phyloP scores from a whole-genome alignment of 129 eudicot genomes.

The Centella asiatica region DNA sequence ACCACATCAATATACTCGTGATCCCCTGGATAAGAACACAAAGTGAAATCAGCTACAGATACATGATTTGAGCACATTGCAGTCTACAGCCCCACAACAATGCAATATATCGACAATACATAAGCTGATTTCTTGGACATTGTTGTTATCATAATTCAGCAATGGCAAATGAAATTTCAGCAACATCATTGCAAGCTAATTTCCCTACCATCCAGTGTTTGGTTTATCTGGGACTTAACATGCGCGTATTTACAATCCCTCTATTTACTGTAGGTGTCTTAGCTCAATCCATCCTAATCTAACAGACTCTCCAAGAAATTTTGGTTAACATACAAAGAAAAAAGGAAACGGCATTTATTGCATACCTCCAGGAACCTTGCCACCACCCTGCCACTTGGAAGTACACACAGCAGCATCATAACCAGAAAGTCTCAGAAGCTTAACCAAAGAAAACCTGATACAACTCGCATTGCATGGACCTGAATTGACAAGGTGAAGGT shows the following conservation, averaged over 20 bases:
- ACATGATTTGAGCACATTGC: neutral
- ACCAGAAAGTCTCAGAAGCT: slow-evolving; percentile 67
- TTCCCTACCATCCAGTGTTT: too few relatives aligned
- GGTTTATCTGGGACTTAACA: too few relatives aligned
- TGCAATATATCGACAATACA: too few relatives aligned
- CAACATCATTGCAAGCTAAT: too few relatives aligned
- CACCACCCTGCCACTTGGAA: slow-evolving; percentile 69
- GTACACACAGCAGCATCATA: slow-evolving; percentile 89
- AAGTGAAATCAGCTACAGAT: neutral
- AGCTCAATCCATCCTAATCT: neutral
- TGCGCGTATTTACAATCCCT: too few relatives aligned
- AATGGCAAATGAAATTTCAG: too few relatives aligned
- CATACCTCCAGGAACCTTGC: slow-evolving; percentile 92
- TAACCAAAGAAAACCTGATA: slow-evolving; percentile 61
- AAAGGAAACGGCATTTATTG: neutral
- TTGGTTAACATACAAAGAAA: neutral
- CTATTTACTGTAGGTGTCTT: too few relatives aligned
- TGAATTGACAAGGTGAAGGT: slow-evolving; percentile 46
- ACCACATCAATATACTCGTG: slow-evolving; percentile 80
- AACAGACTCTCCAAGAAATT: neutral
- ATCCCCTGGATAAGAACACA: slow-evolving; percentile 47
- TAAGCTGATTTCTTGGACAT: too few relatives aligned
- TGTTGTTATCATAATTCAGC: too few relatives aligned
- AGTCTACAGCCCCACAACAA: neutral
- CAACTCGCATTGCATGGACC: slow-evolving; percentile 82